These are phyloP conservation scores for Neofusicoccum sp. DNA, from an alignment of 2,329 filamentous ascomycete species.

Conservation along the genomic window DNA sequence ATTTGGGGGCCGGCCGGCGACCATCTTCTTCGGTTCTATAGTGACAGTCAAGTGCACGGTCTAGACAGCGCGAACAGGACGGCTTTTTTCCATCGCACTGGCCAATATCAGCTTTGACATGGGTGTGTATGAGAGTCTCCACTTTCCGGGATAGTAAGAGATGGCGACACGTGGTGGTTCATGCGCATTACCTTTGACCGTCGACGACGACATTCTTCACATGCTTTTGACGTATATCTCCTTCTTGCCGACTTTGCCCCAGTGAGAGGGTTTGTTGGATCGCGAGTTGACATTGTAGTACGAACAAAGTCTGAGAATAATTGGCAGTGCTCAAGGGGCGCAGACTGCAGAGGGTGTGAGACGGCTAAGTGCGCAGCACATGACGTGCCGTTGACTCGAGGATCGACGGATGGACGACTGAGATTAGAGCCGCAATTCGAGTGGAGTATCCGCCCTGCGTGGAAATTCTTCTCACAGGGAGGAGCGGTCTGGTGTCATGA, in stretches of 20 bases:
- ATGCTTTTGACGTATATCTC: conserved; percentile 31
- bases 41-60: conserved; percentile 34
- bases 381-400: too few relatives aligned
- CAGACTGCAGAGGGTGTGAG: too few relatives aligned
- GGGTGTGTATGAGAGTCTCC: too few relatives aligned
- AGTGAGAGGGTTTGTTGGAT: not conserved
- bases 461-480: not conserved
- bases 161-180: not conserved
- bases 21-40: conserved; percentile 38
- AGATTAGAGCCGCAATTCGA: too few relatives aligned
- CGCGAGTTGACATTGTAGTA: not conserved
- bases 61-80: conserved; percentile 37
- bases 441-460: too few relatives aligned
- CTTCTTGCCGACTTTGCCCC: not conserved
- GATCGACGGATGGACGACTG: too few relatives aligned
- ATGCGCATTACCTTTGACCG: conserved; percentile 36
- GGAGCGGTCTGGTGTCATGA: too few relatives aligned
- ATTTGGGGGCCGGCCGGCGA: conserved; percentile 39
- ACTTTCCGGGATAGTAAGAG: too few relatives aligned
- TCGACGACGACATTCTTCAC: conserved; percentile 42
- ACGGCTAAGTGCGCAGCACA: too few relatives aligned
- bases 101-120: not conserved
- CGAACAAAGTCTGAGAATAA: not conserved
- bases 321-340: too few relatives aligned
- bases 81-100: conserved; percentile 41